Base-by-base conservation (phyloP, 352 stramenopile genomes). In the Phytophthora pluvialis region DNA sequence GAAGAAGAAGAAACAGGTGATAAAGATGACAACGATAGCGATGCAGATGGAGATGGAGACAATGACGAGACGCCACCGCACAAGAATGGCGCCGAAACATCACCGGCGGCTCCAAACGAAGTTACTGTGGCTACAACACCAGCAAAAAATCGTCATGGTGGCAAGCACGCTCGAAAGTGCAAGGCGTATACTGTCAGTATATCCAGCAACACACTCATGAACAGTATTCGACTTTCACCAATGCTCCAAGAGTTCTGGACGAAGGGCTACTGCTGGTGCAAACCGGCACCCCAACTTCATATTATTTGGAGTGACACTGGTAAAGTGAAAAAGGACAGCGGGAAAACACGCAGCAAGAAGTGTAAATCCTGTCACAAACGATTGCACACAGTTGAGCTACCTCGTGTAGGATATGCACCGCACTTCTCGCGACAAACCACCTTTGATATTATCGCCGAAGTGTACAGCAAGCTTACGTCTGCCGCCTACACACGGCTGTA, bases 201-300 rank as follows among this genome's bases (percentile, higher is more conserved):
- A 21, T 67, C 72, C 10, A 38, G 46, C 0, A 69, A 71, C 28
- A 47, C 73, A 33, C 55, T 91, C 5, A 16, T 77, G 8, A 68
- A 70, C 11, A 64, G 55, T 29, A 65, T 91, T 12, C 78, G 72
- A 32, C 45, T 91, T 2, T 86, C 80, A 7, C 29, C 54, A 0
- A 63, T 57, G 15, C 89, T 91, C 53, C 64, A 66, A 33, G 45
- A 61, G 15, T 68, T 77, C 16, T 91, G 80, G 80, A 78, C 77
- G n/a, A 72, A 64, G 49, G 82, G 77, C 0, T 87, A 77, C 21
- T 91, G 82, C 49, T 91, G 82, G 82, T 91, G 65, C 16, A 4
- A 26, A 10, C 28, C 60, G 6, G 61, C 49, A 21, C 58, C 64
- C 9, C 42, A 55, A 9, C 51, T 85, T 4, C 43, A 55, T 7